phyloP scores from a whole-genome alignment of 1,284 basidiomycete genomes.

The Marasmius oreades region DNA sequence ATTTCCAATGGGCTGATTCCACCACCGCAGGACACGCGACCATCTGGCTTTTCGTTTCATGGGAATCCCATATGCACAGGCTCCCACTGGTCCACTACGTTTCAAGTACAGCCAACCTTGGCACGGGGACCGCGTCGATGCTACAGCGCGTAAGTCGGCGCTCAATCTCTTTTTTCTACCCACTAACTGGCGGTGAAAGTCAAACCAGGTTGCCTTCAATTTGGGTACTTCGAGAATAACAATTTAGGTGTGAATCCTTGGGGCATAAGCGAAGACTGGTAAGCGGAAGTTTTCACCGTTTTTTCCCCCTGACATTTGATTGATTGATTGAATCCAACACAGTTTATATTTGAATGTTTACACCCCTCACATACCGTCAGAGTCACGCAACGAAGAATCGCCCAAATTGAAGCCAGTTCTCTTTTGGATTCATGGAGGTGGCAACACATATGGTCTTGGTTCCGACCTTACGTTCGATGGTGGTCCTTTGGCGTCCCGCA shows the following conservation, averaged over 20 bases:
- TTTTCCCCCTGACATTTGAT: neutral
- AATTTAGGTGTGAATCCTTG: conserved; percentile 11
- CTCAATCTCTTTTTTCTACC: neutral
- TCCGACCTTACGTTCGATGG: conserved; percentile 37
- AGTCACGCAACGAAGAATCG: conserved; percentile 4
- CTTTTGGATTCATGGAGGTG: conserved; percentile 45
- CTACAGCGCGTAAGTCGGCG: conserved; percentile 15
- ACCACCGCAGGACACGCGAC: conserved; percentile 14
- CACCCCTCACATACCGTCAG: conserved; percentile 34
- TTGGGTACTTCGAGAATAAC: conserved; percentile 11
- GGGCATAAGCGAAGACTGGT: conserved; percentile 15
- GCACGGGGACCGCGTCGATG: conserved; percentile 16
- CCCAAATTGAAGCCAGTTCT: conserved; percentile 35
- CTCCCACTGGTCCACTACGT: conserved; percentile 19
- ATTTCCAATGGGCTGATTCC: too few relatives aligned
- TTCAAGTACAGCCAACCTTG: conserved; percentile 18
- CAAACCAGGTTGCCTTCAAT: conserved; percentile 11
- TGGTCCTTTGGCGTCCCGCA: conserved; percentile 37
- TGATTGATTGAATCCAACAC: too few relatives aligned
- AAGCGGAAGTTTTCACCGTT: neutral
- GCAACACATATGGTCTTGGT: conserved; percentile 30
- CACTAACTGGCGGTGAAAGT: neutral
- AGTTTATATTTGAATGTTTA: conserved; percentile 40
- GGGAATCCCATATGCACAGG: conserved; percentile 21
- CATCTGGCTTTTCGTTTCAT: conserved; percentile 21